Conservation (phyloP, 768 basidiomycete genomes). For the Hydnum rufescens region DNA sequence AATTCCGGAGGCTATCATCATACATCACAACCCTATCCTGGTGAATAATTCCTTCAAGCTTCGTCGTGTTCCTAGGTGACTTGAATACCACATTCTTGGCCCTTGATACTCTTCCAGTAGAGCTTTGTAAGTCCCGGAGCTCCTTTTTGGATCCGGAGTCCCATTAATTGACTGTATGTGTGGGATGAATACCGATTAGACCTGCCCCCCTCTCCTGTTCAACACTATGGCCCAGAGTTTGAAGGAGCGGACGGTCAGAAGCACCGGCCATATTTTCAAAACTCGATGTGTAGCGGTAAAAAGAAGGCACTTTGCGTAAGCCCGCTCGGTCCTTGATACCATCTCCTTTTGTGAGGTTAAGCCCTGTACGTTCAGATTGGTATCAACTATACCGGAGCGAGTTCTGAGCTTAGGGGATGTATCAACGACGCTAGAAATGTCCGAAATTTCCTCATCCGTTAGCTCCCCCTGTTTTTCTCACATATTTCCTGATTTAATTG, state of each 20-base stretch:
- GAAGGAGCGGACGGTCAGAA: slow-evolving; percentile 25
- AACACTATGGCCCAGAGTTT: slow-evolving; percentile 19
- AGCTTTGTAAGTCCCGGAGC: no score
- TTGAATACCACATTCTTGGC: no score
- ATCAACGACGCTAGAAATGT: slow-evolving; percentile 84
- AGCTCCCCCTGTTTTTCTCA: no score
- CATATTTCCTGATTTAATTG: background rate
- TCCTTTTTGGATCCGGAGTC: no score
- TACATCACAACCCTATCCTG: no score
- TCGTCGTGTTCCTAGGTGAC: no score
- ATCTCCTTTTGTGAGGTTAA: background rate
- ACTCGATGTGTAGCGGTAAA: slow-evolving; percentile 73
- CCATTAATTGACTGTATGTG: no score
- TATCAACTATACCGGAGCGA: slow-evolving; percentile 63
- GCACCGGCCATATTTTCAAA: slow-evolving; percentile 54
- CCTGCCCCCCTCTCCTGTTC: slow-evolving; percentile 28
- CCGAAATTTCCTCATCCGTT: slow-evolving; percentile 50
- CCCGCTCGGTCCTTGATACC: slow-evolving; percentile 7
- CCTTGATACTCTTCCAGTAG: no score
- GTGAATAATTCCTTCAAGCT: no score
- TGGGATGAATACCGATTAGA: no score
- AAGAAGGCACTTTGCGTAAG: slow-evolving; percentile 77
- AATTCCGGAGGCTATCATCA: no score
- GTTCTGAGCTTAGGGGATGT: slow-evolving; percentile 57
- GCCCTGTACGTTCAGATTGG: slow-evolving; percentile 38